Base-by-base conservation (phyloP, 176 grass and related monocot genomes). In the Ensete ventricosum region DNA sequence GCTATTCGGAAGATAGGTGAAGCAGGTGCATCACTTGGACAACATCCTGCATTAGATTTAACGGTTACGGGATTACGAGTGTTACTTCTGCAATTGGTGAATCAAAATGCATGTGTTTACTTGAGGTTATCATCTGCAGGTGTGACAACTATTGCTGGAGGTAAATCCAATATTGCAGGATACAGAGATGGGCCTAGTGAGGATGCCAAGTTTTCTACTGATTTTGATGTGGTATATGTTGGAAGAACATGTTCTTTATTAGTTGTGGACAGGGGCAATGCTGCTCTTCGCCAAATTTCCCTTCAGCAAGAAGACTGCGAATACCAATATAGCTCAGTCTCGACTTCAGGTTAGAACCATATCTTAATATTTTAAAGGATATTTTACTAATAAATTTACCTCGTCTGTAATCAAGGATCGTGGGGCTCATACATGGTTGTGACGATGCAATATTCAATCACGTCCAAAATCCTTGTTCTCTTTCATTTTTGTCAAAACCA, bases 141-240 rank as follows among this genome's bases (percentile, higher is more conserved):
- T 51, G 95, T 93, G 69, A 92, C 93, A 29, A 98, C 95, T 63
- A 93, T 98, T 87, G 95, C 95, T 11, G 95, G 95, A 79, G 95
- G 95, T 14, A 98, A 93, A 88, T 98, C 95, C 60, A 98, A 89
- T 78, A 83, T 89, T 52, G 90, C 95, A 2, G 95, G 95, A 25
- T 98, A 93, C 71, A 90, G 88, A 80, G 95, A 98, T 83, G 95
- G 95, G 49, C 95, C 95, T n/a, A 98, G 95, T 69, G 95, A 98
- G 80, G 95, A 98, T 87, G 95, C 95, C 50, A 89, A 98, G 75
- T 98, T 98, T 69, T 98, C 95, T 50, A 87, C 77, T 76, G 95
- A 98, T 84, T 98, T 98, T 85, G 95, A 98, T 57, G 77, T 93
- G 81, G 86, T 98, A 2, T 98, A 93, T 80, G 79, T 93, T 75